A percentile compares a stretch with the other conserved stretches of the same genome.
Evolutionary conservation across 2,329 filamentous ascomycete species (phyloP).

Genomic region (Aspergillus felis): DNA sequence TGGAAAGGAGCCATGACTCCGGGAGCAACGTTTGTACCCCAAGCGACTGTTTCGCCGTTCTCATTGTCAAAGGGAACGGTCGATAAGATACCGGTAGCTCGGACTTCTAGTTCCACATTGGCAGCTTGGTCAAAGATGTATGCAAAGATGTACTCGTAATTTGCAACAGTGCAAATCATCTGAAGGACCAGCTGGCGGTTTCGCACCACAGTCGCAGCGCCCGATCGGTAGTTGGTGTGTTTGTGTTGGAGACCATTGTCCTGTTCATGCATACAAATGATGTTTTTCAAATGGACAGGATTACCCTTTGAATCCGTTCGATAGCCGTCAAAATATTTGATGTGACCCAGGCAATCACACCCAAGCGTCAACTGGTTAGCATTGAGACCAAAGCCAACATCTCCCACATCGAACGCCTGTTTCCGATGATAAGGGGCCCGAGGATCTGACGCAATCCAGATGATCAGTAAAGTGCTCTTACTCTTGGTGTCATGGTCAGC

Average conservation of each 20-base stretch:
- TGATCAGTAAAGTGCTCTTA: background rate
- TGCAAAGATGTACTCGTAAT: constrained; percentile 71
- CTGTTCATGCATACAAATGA: constrained; percentile 67
- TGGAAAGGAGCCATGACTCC: constrained; percentile 67
- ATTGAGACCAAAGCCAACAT: constrained; percentile 63
- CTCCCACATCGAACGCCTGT: constrained; percentile 66
- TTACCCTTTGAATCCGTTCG: constrained; percentile 59
- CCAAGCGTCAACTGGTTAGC: constrained; percentile 67
- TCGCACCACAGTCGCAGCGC: constrained; percentile 59
- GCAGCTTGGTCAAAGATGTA: constrained; percentile 70
- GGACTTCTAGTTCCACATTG: constrained; percentile 63
- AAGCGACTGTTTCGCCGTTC: constrained; percentile 59
- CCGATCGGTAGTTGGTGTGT: constrained; percentile 67
- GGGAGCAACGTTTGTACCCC: constrained; percentile 65
- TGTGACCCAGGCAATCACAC: constrained; percentile 67
- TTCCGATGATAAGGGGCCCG: constrained; percentile 66
- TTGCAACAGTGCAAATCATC: constrained; percentile 66
- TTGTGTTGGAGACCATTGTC: constrained; percentile 68
- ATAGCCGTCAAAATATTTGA: constrained; percentile 62
- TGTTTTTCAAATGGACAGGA: constrained; percentile 59
- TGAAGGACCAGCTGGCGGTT: constrained; percentile 65
- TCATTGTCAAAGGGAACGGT: constrained; percentile 61
- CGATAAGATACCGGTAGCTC: constrained; percentile 65
- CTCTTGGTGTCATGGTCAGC: background rate
- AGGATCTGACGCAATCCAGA: constrained; percentile 46